These are phyloP conservation scores for Bipolaris sorokiniana DNA, from an alignment of 2,329 filamentous ascomycete species.

Conservation along the genomic window DNA sequence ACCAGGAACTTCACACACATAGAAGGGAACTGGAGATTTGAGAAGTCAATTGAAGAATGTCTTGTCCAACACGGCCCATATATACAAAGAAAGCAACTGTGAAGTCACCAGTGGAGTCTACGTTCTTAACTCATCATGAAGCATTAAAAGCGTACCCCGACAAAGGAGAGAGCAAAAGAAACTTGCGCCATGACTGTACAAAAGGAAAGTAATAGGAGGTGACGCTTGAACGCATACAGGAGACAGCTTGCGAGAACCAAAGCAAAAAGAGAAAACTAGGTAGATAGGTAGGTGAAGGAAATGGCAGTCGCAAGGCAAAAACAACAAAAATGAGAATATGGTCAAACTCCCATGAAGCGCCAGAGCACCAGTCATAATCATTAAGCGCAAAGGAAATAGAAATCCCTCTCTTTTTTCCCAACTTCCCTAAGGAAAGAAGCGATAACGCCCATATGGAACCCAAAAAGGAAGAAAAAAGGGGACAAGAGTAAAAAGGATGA, in stretches of 20 bases:
- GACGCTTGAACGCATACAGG: conserved; percentile 13
- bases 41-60: background rate
- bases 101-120: background rate
- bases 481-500: background rate
- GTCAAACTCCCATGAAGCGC: background rate
- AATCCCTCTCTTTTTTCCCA: background rate
- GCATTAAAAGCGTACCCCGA: conserved; percentile 4
- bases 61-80: background rate
- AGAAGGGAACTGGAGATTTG: background rate
- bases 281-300: background rate
- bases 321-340: background rate
- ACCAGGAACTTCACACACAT: background rate
- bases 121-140: conserved; percentile 1
- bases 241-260: background rate
- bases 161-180: background rate
- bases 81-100: conserved; percentile 2
- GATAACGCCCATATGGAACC: background rate
- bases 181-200: background rate
- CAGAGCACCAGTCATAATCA: conserved; percentile 9
- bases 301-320: background rate
- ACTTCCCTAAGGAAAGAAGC: background rate
- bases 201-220: background rate
- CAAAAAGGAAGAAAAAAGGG: background rate
- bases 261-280: background rate
- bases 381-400: background rate